Percentiles rank a stretch among this genome's conserved stretches.
phyloP scores from a whole-genome alignment of 805 yeast genomes.

The Hanseniaspora guilliermondii region DNA sequence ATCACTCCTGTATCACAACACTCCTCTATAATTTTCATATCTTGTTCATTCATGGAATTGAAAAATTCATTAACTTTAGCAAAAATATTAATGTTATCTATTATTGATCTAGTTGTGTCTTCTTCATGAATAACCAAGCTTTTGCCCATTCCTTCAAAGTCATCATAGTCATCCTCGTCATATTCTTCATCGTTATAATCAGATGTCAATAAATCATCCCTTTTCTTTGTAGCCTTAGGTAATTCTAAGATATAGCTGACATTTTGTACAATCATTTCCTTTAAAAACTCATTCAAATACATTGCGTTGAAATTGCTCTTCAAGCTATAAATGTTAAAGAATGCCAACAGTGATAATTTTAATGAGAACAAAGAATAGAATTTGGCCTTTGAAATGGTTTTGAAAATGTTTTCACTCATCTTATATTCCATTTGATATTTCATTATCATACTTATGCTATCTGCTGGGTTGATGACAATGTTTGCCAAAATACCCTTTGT shows the following conservation, averaged over 20 bases:
- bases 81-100: conserved; percentile 65
- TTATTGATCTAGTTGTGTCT: conserved; percentile 63
- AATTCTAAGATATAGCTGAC: conserved; percentile 42
- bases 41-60: conserved; percentile 34
- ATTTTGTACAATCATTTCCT: conserved; percentile 42
- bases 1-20: conserved; percentile 23
- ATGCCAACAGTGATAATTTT: conserved; percentile 58
- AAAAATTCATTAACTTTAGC: conserved; percentile 49
- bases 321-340: conserved; percentile 38
- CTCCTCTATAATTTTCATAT: conserved; percentile 27
- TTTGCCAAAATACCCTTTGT: conserved; percentile 52
- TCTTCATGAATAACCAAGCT: conserved; percentile 37
- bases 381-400: conserved; percentile 23
- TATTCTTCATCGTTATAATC: conserved; percentile 26
- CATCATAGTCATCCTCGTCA: conserved; percentile 30
- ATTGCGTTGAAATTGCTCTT: conserved; percentile 29
- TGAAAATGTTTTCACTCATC: background rate
- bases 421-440: background rate
- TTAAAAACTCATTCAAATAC: conserved; percentile 28
- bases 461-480: conserved; percentile 47
- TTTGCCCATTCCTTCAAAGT: conserved; percentile 44
- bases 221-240: conserved; percentile 59
- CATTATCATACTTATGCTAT: conserved; percentile 33
- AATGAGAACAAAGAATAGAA: conserved; percentile 64
- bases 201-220: conserved; percentile 48